Conservation (phyloP, 306 rosid species). For the Citrullus amarus region DNA sequence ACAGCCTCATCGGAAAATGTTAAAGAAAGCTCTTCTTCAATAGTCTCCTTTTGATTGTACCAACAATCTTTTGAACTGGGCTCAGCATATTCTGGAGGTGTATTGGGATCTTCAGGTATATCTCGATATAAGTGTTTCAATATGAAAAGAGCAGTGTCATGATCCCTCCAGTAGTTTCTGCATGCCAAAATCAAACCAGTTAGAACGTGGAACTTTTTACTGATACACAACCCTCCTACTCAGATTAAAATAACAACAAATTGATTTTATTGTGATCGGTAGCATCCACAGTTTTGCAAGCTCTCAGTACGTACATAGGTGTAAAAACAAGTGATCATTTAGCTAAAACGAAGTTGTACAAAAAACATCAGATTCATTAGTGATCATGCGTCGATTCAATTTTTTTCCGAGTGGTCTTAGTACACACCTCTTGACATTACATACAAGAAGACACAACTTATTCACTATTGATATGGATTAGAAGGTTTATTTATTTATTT, state of each 20-base stretch:
- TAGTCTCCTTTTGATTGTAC: constrained; percentile 32
- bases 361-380: neutral
- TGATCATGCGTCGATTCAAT: neutral
- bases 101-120: constrained; percentile 40
- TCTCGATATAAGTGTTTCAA: constrained; percentile 63
- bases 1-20: constrained; percentile 49
- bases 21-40: constrained; percentile 70
- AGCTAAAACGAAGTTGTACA: neutral
- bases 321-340: too few species aligned
- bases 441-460: neutral
- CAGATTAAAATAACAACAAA: neutral
- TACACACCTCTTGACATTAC: neutral
- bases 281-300: neutral
- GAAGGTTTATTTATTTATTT: neutral
- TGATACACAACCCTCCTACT: neutral
- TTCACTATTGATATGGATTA: neutral
- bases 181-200: constrained; percentile 9
- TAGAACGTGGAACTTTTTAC: neutral
- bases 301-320: too few species aligned
- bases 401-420: neutral
- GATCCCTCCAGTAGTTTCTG: constrained; percentile 97
- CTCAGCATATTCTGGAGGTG: constrained; percentile 9
- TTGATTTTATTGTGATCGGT: neutral
- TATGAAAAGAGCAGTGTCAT: constrained; percentile 79
- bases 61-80: constrained; percentile 24